Base-by-base conservation (phyloP, 176 grass and related monocot genomes). In the Phragmites australis region DNA sequence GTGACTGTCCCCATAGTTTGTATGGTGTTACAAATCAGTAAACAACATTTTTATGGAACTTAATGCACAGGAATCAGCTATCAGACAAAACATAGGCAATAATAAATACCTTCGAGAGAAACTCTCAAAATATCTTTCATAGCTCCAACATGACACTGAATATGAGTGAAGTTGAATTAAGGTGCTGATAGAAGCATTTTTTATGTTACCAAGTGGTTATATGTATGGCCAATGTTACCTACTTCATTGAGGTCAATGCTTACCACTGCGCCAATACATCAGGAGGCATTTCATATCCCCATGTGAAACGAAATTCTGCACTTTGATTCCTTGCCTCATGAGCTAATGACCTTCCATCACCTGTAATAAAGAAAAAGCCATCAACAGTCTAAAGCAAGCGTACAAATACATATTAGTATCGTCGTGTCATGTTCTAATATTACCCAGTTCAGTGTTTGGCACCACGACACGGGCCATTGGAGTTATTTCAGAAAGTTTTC, bases 271-370 rank as follows among this genome's bases (percentile, higher is more conserved):
- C 84, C 51, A 93, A 71, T 57, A 90, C 49, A 78, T 82, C 59
- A 57, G 88, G 84, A 78, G 91, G 81, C 87, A 93, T 93, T 81
- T 90, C 87, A 90, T 93, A 93, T 79, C 87, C 91, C 91, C 81
- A 90, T 66, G 79, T 85, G 47, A 66, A 69, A 70, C 81, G 84
- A 63, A 90, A 90, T 62, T 85, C 77, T 54, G 91, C 84, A 70
- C 77, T 55, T 87, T 79, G 81, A 43, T 85, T 85, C 78, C 87
- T 90, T 75, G 87, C 91, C 60, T 90, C 50, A 13, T 87, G 72
- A 68, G 88, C 87, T 68, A 93, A 82, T 68, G 84, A 39, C 68
- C 72, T 79, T 70, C 77, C 91, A 58, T 93, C 87, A 75, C 81
- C 91, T 90, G 75, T 26, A 82, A 69, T 1, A 45, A 79, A 69